phyloP scores from a whole-genome alignment of 148 eudicot species.

The Camellia sinensis region DNA sequence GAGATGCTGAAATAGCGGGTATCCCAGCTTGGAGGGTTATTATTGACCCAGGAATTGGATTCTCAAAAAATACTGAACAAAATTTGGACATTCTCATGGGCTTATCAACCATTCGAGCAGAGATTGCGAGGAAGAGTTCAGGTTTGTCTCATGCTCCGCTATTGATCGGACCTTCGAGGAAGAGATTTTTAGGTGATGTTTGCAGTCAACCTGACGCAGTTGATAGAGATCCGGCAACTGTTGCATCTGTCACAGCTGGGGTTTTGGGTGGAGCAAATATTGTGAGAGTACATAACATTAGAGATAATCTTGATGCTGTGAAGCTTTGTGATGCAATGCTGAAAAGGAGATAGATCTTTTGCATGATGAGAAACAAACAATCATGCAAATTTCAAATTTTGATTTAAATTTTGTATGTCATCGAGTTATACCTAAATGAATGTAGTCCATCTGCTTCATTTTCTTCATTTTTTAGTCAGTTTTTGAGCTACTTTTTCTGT shows the following conservation, averaged over 20 bases:
- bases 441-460: no score
- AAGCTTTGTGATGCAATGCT: conserved; percentile 80
- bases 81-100: conserved; percentile 70
- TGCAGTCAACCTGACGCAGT: conserved; percentile 50
- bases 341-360: conserved; percentile 21
- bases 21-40: conserved; percentile 87
- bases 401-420: no score
- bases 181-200: conserved; percentile 75
- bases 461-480: no score
- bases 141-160: conserved; percentile 70
- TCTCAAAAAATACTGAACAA: conserved; percentile 75
- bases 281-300: conserved; percentile 84
- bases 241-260: conserved; percentile 65
- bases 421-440: no score
- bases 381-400: background rate
- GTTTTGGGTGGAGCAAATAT: conserved; percentile 81
- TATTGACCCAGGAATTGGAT: conserved; percentile 87
- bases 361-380: background rate
- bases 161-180: conserved; percentile 83
- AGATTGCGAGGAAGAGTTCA: conserved; percentile 60
- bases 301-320: conserved; percentile 67
- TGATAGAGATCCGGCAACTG: conserved; percentile 76
- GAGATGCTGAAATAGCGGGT: conserved; percentile 64
- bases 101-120: conserved; percentile 48
- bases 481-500: no score